Conservation (phyloP, 257 asterid genomes). For the Leonotis leonurus region DNA sequence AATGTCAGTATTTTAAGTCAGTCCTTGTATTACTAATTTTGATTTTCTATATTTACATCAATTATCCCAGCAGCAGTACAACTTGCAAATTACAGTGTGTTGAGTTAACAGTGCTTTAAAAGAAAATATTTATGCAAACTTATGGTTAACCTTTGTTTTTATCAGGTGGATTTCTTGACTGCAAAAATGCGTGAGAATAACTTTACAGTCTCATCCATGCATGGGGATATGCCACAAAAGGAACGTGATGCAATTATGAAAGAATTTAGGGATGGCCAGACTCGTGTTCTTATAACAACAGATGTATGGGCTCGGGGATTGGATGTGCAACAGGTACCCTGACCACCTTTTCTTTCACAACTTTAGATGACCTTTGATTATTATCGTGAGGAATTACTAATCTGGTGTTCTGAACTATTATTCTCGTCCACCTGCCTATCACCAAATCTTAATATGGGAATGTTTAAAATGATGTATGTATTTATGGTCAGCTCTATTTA, state of each 20-base stretch:
- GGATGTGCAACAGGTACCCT: slow-evolving; percentile 91
- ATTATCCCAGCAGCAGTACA: neutral
- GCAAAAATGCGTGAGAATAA: slow-evolving; percentile 85
- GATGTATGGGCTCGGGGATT: slow-evolving; percentile 99
- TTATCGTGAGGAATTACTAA: neutral
- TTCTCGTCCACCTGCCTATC: neutral
- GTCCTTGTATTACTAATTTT: neutral
- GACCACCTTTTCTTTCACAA: neutral
- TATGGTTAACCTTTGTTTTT: neutral
- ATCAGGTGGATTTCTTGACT: slow-evolving; percentile 88
- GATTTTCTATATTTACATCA: neutral
- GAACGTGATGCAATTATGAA: slow-evolving; percentile 91
- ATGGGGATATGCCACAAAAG: slow-evolving; percentile 98
- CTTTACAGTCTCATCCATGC: slow-evolving; percentile 95
- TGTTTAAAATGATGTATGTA: neutral
- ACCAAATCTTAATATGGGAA: neutral
- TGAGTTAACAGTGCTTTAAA: neutral
- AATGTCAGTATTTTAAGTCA: neutral
- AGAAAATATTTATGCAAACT: neutral
- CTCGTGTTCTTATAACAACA: slow-evolving; percentile 92
- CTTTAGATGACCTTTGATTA: neutral
- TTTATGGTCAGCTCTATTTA: neutral
- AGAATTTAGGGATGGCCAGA: slow-evolving; percentile 74
- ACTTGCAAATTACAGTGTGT: neutral
- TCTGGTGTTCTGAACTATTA: neutral